Evolutionary conservation across 176 grass and related monocot species (phyloP).

Genomic region (Lolium multiflorum): DNA sequence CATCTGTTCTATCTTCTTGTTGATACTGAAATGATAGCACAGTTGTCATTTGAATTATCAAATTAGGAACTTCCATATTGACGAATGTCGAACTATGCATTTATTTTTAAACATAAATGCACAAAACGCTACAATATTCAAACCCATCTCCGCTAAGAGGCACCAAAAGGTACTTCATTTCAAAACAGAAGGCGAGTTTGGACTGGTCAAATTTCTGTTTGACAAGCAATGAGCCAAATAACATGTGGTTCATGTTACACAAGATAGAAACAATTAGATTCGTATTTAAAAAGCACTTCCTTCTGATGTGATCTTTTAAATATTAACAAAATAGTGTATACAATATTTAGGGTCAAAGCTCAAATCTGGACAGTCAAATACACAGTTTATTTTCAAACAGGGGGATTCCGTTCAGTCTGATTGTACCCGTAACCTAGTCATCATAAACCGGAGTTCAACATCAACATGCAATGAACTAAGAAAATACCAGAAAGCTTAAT

Average conservation of each 20-base stretch:
- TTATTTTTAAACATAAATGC: constrained; percentile 24
- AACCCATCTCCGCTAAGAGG: not conserved
- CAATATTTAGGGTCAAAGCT: not conserved
- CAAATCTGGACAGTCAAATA: not conserved
- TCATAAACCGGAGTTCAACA: constrained; percentile 25
- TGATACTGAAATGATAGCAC: constrained; percentile 66
- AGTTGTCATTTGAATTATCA: constrained; percentile 28
- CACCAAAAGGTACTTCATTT: constrained; percentile 1
- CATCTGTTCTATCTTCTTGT: constrained; percentile 75
- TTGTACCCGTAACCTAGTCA: not conserved
- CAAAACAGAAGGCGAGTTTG: not conserved
- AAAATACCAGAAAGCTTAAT: constrained; percentile 3
- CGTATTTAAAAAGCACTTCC: not conserved
- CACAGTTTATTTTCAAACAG: not conserved
- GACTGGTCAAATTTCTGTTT: not conserved
- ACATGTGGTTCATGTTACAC: not conserved
- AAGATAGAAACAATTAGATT: constrained; percentile 10
- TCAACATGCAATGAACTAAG: constrained; percentile 20
- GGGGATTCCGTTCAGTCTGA: not conserved
- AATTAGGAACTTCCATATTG: not conserved
- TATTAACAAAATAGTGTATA: not conserved
- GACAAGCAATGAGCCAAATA: not conserved
- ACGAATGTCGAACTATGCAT: not conserved
- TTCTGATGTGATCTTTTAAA: not conserved
- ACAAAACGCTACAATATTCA: not conserved